Base-by-base conservation (phyloP, 345 rosid genomes). In the Odontarrhena argentea region DNA sequence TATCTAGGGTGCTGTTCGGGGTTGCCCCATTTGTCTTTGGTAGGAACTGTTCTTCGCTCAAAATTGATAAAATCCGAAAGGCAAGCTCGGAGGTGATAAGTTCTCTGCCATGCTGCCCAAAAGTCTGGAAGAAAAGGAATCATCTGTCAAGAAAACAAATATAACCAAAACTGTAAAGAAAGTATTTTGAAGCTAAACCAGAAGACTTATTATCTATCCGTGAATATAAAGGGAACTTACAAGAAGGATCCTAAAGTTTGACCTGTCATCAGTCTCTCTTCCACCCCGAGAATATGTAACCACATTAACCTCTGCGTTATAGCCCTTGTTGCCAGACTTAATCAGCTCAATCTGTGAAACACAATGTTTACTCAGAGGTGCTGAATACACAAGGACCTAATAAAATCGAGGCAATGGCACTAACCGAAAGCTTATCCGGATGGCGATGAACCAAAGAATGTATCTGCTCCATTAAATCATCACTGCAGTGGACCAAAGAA, bases 91-190 rank as follows among this genome's bases (percentile, higher is more conserved):
- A 71, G 13, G 99, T 91, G 59, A 95, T 85, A 38, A 95, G 96
- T 79, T 95, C 99, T 82, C 96, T 82, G 40, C 96, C 96, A 67
- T 94, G 97, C 88, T 95, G 99, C 61, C 99, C 99, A 77, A 95
- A 95, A 88, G 92, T 91, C 99, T 95, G 96, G 93, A 94, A 88
- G 87, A 88, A 92, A 95, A 95, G 92, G 83, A 89, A 91, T 88
- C 83, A 88, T 89, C 93, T 88, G 90, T 91, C 93, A 88, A 85
- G 56, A 87, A 83, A 77, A 85, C 82, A 86, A 78, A 80, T 85
- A 83, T 81, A 74, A 85, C 92, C 36, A 64, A 76, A 79, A 72
- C 66, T 79, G 81, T 75, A 78, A 83, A 54, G 68, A 60, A 44
- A 14, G 48, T 47, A 46, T 14, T 14, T 26, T 9, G 0, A 51